Evolutionary conservation across 2,329 filamentous ascomycete genomes (phyloP), one percentile per base, ranked within the genome.

Genomic region (Dactylellina drechsleri): DNA sequence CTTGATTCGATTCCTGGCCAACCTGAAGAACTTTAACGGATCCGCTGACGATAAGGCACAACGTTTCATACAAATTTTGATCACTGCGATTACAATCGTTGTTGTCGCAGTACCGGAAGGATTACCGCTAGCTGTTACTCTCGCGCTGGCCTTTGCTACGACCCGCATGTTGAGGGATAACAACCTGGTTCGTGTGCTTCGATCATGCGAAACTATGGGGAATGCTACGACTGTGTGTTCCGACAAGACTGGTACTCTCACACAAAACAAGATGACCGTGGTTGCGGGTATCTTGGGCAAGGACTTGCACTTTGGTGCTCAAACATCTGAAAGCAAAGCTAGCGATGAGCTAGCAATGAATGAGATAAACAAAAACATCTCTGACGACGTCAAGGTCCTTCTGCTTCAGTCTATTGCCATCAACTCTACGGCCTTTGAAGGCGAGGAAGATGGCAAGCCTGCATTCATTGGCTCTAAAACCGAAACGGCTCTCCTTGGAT

Each of bases 151-250:
- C 40, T 90, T 90, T 78, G 89, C 89, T 40, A 90, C 88, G 1
- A 90, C 87, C 49, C 84, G 87, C 41, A 89, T 91, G 85, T 82
- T 90, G 49, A 90, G 89, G 79, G 88, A 90, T 81, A 90, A 90
- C 82, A 91, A 90, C 77, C 82, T 91, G 31, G 89, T 91, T n/a
- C 87, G 89, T 68, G 84, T 89, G 40, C 83, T 91, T 28, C 85
- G 87, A 70, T 89, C 89, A 71, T 90, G 88, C 79, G 89, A 91
- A 81, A 90, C 88, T 2, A 90, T 91, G 88, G 89, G 89, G 4
- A 91, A 91, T 78, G 88, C 88, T 28, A 90, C 88, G 1, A 90
- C 91, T 0, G 90, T 94, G 41, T 94, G 91, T 82, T 93, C 91
- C 2, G 91, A 92, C 81, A 92, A 92, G 82, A 92, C 90, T 0